phyloP scores from a whole-genome alignment of 176 grass and related monocot genomes.

The Poa pratensis region DNA sequence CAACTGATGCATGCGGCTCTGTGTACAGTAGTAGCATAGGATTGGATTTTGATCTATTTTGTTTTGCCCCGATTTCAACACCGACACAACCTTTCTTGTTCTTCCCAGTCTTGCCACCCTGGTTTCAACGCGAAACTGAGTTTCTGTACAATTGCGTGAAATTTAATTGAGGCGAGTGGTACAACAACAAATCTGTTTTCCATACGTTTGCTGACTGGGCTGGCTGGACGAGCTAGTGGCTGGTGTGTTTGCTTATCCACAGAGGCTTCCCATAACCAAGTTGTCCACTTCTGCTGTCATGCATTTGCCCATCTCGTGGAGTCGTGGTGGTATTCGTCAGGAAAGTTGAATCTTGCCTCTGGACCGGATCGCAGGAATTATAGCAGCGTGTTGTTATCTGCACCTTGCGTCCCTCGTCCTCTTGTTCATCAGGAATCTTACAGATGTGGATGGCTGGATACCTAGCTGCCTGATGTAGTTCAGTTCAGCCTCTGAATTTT shows the following conservation, averaged over 20 bases:
- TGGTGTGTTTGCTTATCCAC: constrained; percentile 47
- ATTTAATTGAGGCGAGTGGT: background rate
- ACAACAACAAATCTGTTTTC: background rate
- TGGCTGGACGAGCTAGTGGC: constrained; percentile 29
- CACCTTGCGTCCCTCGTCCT: background rate
- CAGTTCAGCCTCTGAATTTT: background rate
- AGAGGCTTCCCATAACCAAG: background rate
- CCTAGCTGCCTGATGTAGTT: constrained; percentile 16
- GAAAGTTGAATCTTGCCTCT: background rate
- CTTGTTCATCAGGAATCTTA: background rate
- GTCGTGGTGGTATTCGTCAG: background rate
- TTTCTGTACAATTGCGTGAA: constrained; percentile 21
- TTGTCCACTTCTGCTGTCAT: constrained; percentile 7
- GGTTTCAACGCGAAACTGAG: constrained; percentile 13
- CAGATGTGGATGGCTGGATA: background rate
- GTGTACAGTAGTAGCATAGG: constrained; percentile 49
- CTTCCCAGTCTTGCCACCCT: constrained; percentile 46
- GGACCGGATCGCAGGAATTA: background rate
- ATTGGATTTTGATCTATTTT: constrained; percentile 39
- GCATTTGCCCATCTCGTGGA: background rate
- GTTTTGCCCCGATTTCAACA: background rate
- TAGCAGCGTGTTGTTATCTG: background rate
- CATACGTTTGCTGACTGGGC: constrained; percentile 6
- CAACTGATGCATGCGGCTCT: constrained; percentile 34
- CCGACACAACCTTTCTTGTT: constrained; percentile 35